Base-by-base conservation (phyloP, 164 flowering plant species). In the Vitis cinerea region DNA sequence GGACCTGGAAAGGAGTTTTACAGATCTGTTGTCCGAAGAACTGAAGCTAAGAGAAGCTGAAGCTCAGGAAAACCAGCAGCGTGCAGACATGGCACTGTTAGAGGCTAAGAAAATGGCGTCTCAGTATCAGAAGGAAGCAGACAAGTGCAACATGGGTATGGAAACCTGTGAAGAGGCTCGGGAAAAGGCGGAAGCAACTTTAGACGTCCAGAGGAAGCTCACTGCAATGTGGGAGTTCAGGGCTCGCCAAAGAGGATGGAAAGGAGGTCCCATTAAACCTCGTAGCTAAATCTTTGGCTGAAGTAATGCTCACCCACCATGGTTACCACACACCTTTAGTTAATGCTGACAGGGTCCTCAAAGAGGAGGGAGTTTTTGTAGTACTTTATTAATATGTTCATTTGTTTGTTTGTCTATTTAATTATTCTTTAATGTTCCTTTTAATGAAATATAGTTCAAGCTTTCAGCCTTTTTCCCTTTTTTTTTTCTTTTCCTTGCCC, bases 61-160 rank as follows among this genome's bases (percentile, higher is more conserved):
- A 37, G 76, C 75, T 16, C 10, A 2, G 50, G 75, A 71, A 64
- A 72, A 72, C 9, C 74, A 72, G 27, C 50, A 31, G 65, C 66
- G 62, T 15, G 78, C 71, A 9, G 78, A 74, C 58, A 56, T 71
- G 51, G 59, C 63, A 19, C 67, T 83, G 52, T 70, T 79, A 2
- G 86, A 81, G 60, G 86, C 81, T 2, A 83, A 83, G 77, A 83
- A 79, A 52, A 63, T 64, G 56, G 70, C 84, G 47, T 83, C 84
- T 8, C 84, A 77, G 62, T 79, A 74, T 59, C 84, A 83, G 59
- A 83, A 79, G 61, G 84, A 81, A 52, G 86, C 83, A 54, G 84
- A 83, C 74, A 83, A 83, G 75, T 81, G 86, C 74, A 83, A 77
- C 52, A 67, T 81, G 15, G 86, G 84, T 23, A 83, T 81, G 84